Evolutionary conservation across 768 basidiomycete genomes (phyloP).

Genomic region (Tulasnella sp.): DNA sequence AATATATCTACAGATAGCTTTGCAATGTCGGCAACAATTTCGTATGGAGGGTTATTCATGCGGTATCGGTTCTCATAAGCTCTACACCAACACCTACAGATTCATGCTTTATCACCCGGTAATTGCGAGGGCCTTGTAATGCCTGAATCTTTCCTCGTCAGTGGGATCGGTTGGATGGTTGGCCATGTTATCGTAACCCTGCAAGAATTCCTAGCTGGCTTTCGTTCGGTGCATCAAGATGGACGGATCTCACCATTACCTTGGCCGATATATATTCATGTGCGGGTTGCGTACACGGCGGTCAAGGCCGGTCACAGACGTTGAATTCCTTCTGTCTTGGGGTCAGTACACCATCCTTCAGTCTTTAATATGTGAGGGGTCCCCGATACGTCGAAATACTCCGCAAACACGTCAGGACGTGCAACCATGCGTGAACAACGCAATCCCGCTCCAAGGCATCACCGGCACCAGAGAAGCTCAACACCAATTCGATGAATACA

Average conservation of each 20-base stretch:
- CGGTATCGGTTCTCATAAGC: not conserved
- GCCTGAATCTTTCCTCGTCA: not conserved
- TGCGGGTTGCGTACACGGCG: too few species aligned
- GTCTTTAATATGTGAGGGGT: not conserved
- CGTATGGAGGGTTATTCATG: too few species aligned
- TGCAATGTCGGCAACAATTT: not conserved
- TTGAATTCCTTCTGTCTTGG: not conserved
- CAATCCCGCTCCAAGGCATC: not conserved
- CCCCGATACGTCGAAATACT: not conserved
- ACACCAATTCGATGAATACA: not conserved
- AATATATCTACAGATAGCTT: not conserved
- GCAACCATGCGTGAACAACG: not conserved
- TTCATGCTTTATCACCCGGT: too few species aligned
- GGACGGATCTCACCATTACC: too few species aligned
- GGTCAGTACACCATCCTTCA: not conserved
- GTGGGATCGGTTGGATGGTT: not conserved
- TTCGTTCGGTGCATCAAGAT: not conserved
- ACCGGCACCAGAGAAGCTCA: not conserved
- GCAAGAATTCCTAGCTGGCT: not conserved
- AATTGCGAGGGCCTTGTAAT: too few species aligned
- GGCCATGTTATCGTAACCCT: not conserved
- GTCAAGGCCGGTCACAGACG: not conserved
- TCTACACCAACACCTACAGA: too few species aligned
- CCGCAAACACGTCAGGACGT: not conserved
- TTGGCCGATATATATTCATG: too few species aligned